Conservation (phyloP, 1,139 yeast species). For the Barnettozyma hawaiiensis region DNA sequence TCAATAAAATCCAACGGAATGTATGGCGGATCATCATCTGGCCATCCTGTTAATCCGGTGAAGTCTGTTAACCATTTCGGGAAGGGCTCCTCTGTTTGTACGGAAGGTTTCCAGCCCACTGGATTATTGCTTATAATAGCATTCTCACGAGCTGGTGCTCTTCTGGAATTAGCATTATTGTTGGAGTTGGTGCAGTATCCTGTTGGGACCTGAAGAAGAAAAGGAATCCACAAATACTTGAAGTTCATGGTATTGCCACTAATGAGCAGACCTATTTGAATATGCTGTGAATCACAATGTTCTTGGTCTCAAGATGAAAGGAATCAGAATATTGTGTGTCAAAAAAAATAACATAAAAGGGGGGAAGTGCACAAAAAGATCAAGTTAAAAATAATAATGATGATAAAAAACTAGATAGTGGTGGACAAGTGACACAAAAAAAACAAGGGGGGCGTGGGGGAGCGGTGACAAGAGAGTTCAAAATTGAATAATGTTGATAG, state of each 20-base stretch:
- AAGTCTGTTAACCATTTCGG: conserved; percentile 76
- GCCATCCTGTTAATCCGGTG: conserved; percentile 77
- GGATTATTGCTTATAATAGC: conserved; percentile 13
- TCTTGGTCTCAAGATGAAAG: not conserved
- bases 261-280: not conserved
- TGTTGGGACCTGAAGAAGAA: not conserved
- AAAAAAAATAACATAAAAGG: no score
- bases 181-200: not conserved
- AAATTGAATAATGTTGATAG: not conserved
- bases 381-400: not conserved
- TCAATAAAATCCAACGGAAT: conserved; percentile 72
- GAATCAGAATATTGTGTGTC: not conserved
- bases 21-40: conserved; percentile 80
- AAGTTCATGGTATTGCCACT: not conserved
- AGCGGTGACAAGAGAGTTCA: not conserved
- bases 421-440: not conserved
- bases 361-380: not conserved
- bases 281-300: not conserved
- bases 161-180: not conserved
- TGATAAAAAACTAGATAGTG: not conserved
- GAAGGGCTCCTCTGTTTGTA: conserved; percentile 41
- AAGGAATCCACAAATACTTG: not conserved
- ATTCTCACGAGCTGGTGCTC: not conserved
- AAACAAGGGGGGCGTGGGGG: not conserved
- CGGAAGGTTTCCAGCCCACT: conserved; percentile 25